Evolutionary conservation across 2,329 filamentous ascomycete species (phyloP), one percentile per base, ranked within the genome.

Genomic region (Alternaria ethzedia): DNA sequence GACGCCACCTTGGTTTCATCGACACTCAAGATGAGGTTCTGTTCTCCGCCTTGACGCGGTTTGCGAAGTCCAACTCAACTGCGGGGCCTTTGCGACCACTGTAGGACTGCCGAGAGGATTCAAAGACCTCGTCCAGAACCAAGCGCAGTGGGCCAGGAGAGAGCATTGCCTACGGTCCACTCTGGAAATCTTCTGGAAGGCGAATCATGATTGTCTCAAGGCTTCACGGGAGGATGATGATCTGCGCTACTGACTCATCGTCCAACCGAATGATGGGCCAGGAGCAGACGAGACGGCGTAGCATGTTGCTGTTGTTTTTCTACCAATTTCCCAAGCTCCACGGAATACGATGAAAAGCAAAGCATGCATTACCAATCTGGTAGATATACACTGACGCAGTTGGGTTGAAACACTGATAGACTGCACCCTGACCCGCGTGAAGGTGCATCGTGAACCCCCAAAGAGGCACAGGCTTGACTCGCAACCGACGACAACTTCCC

Each of bases 11-110:
- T 50, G 26, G 45, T 59, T 56, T 50, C 54, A 54, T 52, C 50
- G 25, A 41, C 44, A 49, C 56, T 36, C 32, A 36, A 36, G 32
- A 36, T 51, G 58, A 59, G 20, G 32, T 41, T 51, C 36, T 58
- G 28, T 41, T 36, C 32, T 32, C 36, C 46, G 69, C 68, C 21
- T 32, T 26, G 36, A 70, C 68, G 63, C 68, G 62, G 59, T 23
- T n/a, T 13, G 32, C 43, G 46, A 51, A 44, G 4, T 47, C 13
- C 47, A 21, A 49, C 30, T 30, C 23, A 17, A 20, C 11, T 13
- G 52, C 57, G 44, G 45, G 25, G 25, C 52, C 41, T 45, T 54
- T 17, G 20, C n/a, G 46, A 26, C 32, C 28, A 49, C 43, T 58
- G 17, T 21, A 25, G 52, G 41, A 45, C 17, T 15, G 11, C 43